These are phyloP conservation scores for Obelidium mucronatum DNA, from an alignment of 192 early-diverging fungal genomes.

Conservation along the genomic window DNA sequence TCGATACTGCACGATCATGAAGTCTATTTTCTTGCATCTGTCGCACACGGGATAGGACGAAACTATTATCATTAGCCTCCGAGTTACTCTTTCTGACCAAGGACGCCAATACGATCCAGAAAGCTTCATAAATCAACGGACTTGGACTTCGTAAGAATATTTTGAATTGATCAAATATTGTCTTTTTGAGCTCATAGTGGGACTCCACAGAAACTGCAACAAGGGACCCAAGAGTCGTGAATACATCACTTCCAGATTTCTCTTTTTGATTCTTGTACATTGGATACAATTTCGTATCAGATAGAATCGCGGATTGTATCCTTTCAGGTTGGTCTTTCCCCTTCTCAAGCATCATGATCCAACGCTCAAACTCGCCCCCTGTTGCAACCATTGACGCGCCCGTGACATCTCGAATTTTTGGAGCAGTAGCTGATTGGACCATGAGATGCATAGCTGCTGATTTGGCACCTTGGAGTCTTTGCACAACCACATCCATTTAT, in stretches of 20 bases:
- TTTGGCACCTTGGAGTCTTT: no score
- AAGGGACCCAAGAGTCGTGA: neutral
- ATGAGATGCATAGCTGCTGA: no score
- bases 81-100: neutral
- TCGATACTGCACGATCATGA: constrained; percentile 4
- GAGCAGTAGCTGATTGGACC: no score
- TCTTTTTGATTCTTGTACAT: neutral
- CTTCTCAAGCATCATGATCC: neutral
- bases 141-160: constrained; percentile 16
- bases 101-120: constrained; percentile 23
- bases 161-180: neutral
- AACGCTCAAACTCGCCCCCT: neutral
- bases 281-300: neutral
- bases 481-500: no score
- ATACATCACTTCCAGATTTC: neutral
- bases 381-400: neutral
- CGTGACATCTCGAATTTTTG: no score
- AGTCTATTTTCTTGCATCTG: constrained; percentile 4
- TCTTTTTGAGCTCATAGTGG: neutral
- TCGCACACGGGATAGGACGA: neutral
- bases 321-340: neutral
- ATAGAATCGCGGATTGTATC: neutral
- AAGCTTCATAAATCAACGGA: constrained; percentile 25
- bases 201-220: neutral
- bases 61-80: neutral